A percentile compares a stretch with the other conserved stretches of the same genome.
phyloP scores from a whole-genome alignment of 2,329 filamentous ascomycete genomes.

The Penicillium sp. region DNA sequence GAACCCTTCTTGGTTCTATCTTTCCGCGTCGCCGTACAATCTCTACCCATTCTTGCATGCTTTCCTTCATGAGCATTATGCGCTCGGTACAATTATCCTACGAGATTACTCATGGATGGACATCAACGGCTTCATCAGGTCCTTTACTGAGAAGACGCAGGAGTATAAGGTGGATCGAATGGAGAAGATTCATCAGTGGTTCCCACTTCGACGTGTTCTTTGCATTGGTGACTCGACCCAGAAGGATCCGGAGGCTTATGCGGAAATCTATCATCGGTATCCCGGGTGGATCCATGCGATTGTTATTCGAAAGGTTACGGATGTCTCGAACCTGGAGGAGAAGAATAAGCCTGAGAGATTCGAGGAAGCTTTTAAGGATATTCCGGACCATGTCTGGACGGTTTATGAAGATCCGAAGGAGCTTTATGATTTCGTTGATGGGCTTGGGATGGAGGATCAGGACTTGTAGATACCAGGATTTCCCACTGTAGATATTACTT shows the following conservation, averaged over 20 bases:
- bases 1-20: slow-evolving; percentile 83
- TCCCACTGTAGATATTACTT: slow-evolving; percentile 4
- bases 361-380: slow-evolving; percentile 76
- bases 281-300: slow-evolving; percentile 82
- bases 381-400: slow-evolving; percentile 74
- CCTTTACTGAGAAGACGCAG: slow-evolving; percentile 78
- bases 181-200: slow-evolving; percentile 74
- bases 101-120: slow-evolving; percentile 88
- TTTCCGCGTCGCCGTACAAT: slow-evolving; percentile 93
- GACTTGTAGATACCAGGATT: slow-evolving; percentile 11
- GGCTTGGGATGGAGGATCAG: slow-evolving; percentile 29
- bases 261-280: slow-evolving; percentile 70
- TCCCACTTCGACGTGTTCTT: slow-evolving; percentile 79
- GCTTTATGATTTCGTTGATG: slow-evolving; percentile 44
- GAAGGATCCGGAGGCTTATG: slow-evolving; percentile 88
- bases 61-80: slow-evolving; percentile 74
- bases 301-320: slow-evolving; percentile 80
- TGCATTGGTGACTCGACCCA: slow-evolving; percentile 91
- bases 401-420: slow-evolving; percentile 81
- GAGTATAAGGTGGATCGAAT: slow-evolving; percentile 85
- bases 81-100: slow-evolving; percentile 78
- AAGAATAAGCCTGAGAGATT: slow-evolving; percentile 78
- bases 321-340: slow-evolving; percentile 73
- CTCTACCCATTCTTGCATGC: slow-evolving; percentile 82
- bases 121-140: slow-evolving; percentile 75